Evolutionary conservation across 805 yeast genomes (phyloP).

Genomic region (Scheffersomyces stipitis): DNA sequence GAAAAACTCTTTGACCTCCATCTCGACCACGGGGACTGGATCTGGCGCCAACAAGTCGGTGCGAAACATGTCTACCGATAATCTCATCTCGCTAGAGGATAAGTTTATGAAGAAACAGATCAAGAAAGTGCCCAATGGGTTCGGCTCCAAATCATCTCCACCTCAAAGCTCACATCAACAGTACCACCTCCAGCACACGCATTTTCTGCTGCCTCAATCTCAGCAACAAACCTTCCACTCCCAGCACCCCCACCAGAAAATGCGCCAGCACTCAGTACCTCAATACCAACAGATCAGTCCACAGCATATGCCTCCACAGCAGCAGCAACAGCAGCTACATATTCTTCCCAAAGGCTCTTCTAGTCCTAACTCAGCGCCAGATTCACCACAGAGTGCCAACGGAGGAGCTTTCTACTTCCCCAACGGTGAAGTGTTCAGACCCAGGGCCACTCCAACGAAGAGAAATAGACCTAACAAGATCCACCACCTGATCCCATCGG

Average conservation of each 20-base stretch:
- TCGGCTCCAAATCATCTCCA: background rate
- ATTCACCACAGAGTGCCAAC: slow-evolving; percentile 9
- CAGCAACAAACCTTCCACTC: background rate
- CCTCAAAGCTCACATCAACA: background rate
- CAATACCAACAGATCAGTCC: background rate
- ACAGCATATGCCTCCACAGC: background rate
- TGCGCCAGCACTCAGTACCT: background rate
- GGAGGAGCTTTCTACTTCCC: slow-evolving; percentile 44
- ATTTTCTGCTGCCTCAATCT: too few species aligned
- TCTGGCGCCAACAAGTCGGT: slow-evolving; percentile 14
- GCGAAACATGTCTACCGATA: slow-evolving; percentile 39
- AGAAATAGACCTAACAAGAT: slow-evolving; percentile 39
- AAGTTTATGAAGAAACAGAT: slow-evolving; percentile 39
- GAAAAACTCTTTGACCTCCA: slow-evolving; percentile 25
- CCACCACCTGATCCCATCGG: too few species aligned
- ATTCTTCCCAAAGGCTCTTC: background rate
- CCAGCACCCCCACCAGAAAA: background rate
- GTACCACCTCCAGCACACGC: background rate
- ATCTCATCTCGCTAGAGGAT: slow-evolving; percentile 36
- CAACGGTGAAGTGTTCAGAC: slow-evolving; percentile 54
- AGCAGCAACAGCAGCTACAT: slow-evolving; percentile 1
- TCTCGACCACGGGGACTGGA: slow-evolving; percentile 1
- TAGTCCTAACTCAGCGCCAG: slow-evolving; percentile 6
- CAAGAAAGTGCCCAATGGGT: slow-evolving; percentile 17
- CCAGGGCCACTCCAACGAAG: slow-evolving; percentile 41